Base-by-base conservation (phyloP, 768 basidiomycete species). In the Chalciporus piperatus region DNA sequence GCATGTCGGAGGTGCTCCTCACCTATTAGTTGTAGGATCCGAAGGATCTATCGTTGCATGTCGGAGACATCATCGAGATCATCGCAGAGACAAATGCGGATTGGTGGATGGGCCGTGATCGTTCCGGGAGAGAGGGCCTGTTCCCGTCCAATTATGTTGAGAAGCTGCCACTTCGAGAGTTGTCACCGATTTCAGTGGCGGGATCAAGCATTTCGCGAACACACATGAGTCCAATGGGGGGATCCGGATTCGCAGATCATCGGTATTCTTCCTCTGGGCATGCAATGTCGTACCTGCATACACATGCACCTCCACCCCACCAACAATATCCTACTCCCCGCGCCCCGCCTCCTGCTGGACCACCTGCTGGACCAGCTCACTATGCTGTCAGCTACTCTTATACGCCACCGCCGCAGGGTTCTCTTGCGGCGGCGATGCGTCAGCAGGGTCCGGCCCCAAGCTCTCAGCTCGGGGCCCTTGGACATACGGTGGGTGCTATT, bases 91-190 rank as follows among this genome's bases (percentile, higher is more conserved):
- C 82, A n/a, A 92, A 93, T 55, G 73, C 76, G 1, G 92, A 94
- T 64, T 94, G 92, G 92, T 96, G 91, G 91, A 86, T 78, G 30
- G 92, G 92, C n/a, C 74, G 74, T 54, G 62, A 78, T 57, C 59
- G 58, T 38, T 75, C 84, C 25, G 84, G 84, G 20, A 77, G 72
- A 48, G 77, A 84, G 42, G 92, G 87, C 3, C 70, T 93, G 40
- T 90, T 95, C 76, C 92, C 92, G 0, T 78, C 85, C 19, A 79
- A 78, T 58, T 87, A 90, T 49, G 87, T 90, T 39, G 83, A 89
- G 67, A 86, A 76, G 63, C 50, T 86, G 40, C 62, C 53, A 11
- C 47, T 56, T 8, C 57, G 47, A 45, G 51, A 45, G 43, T 0
- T 51, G 42, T 58, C 66, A 6, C 66, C 68, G 3, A 53, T 57